phyloP scores from a whole-genome alignment of 228 moss, liverwort and hornwort genomes.

The Sphagnum magellanicum region DNA sequence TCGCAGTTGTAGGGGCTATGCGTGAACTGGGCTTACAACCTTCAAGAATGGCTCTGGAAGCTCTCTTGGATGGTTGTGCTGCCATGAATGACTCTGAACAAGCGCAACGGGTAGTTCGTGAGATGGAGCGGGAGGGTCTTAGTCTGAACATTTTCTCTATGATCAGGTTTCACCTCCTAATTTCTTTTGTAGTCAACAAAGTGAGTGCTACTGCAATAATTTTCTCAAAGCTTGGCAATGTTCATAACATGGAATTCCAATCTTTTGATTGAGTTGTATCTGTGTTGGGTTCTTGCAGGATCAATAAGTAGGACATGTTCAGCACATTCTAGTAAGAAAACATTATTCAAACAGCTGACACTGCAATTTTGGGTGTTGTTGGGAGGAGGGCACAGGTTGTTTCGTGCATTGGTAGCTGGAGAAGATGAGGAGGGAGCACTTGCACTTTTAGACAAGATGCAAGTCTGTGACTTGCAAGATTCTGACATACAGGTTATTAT shows the following conservation, averaged over 20 bases:
- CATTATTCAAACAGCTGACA: no score
- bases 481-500: conserved; percentile 15
- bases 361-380: not conserved
- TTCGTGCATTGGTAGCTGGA: conserved; percentile 18
- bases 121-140: conserved; percentile 20
- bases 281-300: not conserved
- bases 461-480: conserved; percentile 11
- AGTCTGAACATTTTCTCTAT: conserved; percentile 24
- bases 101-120: conserved; percentile 14
- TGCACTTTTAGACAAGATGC: conserved; percentile 9
- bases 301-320: not conserved
- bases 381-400: conserved; percentile 7
- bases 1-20: conserved; percentile 17
- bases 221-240: not conserved
- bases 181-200: not conserved
- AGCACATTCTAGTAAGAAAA: not conserved
- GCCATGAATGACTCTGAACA: conserved; percentile 3
- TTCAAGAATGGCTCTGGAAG: conserved; percentile 23
- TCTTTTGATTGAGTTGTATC: not conserved
- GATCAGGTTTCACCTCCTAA: conserved; percentile 14
- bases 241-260: not conserved
- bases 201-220: not conserved
- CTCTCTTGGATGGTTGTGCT: conserved; percentile 18
- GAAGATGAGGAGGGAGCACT: conserved; percentile 11
- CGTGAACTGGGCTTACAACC: conserved; percentile 14